phyloP scores from a whole-genome alignment of 108 stramenopile genomes.

The Skeletonema tropicum region DNA sequence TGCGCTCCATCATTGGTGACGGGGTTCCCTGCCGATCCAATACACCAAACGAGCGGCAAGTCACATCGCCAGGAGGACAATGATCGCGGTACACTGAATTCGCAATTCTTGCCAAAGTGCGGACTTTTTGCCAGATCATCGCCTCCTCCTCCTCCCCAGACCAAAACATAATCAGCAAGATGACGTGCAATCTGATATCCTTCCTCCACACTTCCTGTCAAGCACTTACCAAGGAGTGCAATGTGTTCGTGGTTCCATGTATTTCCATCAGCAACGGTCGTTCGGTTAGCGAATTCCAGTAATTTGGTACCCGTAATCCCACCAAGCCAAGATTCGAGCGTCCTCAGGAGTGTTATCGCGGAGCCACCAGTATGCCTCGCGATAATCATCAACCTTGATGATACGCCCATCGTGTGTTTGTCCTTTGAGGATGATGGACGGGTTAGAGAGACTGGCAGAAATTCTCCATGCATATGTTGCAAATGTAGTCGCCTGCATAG shows the following conservation, averaged over 20 bases:
- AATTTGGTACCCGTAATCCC: conserved; percentile 96
- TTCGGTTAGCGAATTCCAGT: conserved; percentile 95
- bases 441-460: conserved; percentile 76
- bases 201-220: conserved; percentile 89
- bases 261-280: conserved; percentile 97
- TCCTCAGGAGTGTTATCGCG: conserved; percentile 96
- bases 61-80: conserved; percentile 93
- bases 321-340: conserved; percentile 96
- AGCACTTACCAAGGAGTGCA: conserved; percentile 92
- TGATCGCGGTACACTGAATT: conserved; percentile 96
- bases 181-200: conserved; percentile 94
- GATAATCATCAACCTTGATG: conserved; percentile 95
- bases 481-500: conserved; percentile 63
- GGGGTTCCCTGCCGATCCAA: conserved; percentile 88
- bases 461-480: conserved; percentile 73
- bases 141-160: conserved; percentile 95
- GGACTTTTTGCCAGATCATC: conserved; percentile 98
- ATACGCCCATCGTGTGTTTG: conserved; percentile 74
- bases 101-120: conserved; percentile 96
- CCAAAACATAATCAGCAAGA: conserved; percentile 95
- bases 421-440: conserved; percentile 93
- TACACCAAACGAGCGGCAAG: conserved; percentile 90
- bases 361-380: conserved; percentile 99
- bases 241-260: conserved; percentile 99
- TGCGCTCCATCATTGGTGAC: conserved; percentile 90